phyloP scores from a whole-genome alignment of 208 protist species.

The Angomonas ambiguus region DNA sequence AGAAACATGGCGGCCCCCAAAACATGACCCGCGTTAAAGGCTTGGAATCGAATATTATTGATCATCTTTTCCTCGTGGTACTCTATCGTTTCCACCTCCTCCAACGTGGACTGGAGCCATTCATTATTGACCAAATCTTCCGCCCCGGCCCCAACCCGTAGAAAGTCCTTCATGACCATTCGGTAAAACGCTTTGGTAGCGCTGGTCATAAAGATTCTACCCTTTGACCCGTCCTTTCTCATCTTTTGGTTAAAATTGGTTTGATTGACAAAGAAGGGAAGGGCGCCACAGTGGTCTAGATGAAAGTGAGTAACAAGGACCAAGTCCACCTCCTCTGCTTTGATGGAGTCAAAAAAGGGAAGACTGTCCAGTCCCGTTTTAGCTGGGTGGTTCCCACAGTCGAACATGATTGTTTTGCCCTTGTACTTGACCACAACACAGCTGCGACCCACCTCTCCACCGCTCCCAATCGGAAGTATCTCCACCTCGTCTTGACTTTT shows the following conservation, averaged over 20 bases:
- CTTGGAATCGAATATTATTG: slow-evolving; percentile 96
- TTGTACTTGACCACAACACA: slow-evolving; percentile 96
- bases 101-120: slow-evolving; percentile 92
- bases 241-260: slow-evolving; percentile 75
- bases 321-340: slow-evolving; percentile 91
- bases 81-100: slow-evolving; percentile 96
- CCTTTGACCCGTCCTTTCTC: slow-evolving; percentile 40
- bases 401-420: slow-evolving; percentile 96
- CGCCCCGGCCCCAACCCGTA: slow-evolving; percentile 86
- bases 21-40: slow-evolving; percentile 97
- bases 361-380: slow-evolving; percentile 92
- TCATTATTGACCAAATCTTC: slow-evolving; percentile 91
- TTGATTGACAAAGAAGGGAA: slow-evolving; percentile 96
- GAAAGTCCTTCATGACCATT: slow-evolving; percentile 96
- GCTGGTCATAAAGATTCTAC: slow-evolving; percentile 97
- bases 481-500: slow-evolving; percentile 74
- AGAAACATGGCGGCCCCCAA: slow-evolving; percentile 98
- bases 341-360: slow-evolving; percentile 97
- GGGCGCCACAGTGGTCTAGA: slow-evolving; percentile 95
- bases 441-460: slow-evolving; percentile 96
- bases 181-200: slow-evolving; percentile 97
- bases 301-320: slow-evolving; percentile 98
- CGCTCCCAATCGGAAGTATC: slow-evolving; percentile 95
- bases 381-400: slow-evolving; percentile 98
- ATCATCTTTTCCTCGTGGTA: slow-evolving; percentile 96